These are phyloP conservation scores for Coemansia sp. DNA, from an alignment of 192 early-diverging fungal genomes.

Conservation along the genomic window DNA sequence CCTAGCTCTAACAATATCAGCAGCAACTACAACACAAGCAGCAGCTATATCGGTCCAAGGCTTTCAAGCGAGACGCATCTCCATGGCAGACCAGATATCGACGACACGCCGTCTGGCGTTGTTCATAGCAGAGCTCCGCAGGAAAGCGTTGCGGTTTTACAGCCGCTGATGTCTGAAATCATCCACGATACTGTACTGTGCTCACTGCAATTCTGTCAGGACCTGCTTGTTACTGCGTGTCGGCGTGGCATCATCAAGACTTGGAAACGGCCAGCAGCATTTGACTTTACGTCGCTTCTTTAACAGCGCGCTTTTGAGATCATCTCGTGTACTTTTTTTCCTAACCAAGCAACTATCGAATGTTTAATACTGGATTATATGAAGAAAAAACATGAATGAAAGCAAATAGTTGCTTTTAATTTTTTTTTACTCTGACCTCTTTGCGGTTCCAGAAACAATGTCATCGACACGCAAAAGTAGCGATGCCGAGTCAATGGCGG, in stretches of 20 bases:
- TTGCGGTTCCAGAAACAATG: conserved; percentile 78
- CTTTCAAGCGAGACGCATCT: conserved; percentile 14
- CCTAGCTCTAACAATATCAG: too few relatives aligned
- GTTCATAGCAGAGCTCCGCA: conserved; percentile 29
- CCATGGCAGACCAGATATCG: neutral
- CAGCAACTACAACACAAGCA: too few relatives aligned
- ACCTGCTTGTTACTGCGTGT: conserved; percentile 73
- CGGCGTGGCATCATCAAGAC: conserved; percentile 69
- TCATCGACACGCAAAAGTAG: conserved; percentile 89
- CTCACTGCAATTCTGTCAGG: conserved; percentile 65
- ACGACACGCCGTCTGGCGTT: conserved; percentile 9
- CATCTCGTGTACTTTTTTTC: neutral
- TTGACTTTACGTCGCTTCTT: conserved; percentile 17
- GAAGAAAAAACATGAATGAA: neutral
- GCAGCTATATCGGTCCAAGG: neutral
- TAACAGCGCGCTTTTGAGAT: too few relatives aligned
- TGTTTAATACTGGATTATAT: neutral
- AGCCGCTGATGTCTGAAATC: conserved; percentile 64
- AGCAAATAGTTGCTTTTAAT: neutral
- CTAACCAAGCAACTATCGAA: too few relatives aligned
- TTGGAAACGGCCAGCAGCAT: conserved; percentile 64
- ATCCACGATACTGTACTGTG: conserved; percentile 66
- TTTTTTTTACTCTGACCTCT: conserved; percentile 28
- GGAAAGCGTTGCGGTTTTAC: conserved; percentile 65
- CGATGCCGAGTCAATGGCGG: conserved; percentile 94